These are phyloP conservation scores for Aurinia saxatilis DNA, from an alignment of 345 rosid genomes.

Conservation along the genomic window DNA sequence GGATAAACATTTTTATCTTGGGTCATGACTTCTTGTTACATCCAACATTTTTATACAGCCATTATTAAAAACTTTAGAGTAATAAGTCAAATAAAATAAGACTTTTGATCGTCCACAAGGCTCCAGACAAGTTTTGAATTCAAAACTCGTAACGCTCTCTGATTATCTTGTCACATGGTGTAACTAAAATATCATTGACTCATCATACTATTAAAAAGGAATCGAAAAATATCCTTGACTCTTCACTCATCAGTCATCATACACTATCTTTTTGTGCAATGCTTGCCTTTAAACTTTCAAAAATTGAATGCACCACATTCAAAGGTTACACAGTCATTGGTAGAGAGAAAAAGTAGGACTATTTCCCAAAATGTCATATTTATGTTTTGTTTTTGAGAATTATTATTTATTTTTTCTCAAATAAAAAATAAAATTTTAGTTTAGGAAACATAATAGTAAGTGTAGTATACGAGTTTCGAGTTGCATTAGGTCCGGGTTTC, in stretches of 20 bases:
- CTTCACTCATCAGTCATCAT: background rate
- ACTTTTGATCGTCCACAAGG: background rate
- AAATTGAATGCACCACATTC: too few species aligned
- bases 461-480: too few species aligned
- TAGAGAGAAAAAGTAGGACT: too few species aligned
- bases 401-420: too few species aligned
- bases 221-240: background rate
- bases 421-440: too few species aligned
- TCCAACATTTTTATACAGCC: background rate
- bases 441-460: too few species aligned
- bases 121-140: conserved; percentile 10
- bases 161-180: conserved; percentile 13
- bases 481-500: too few species aligned
- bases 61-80: conserved; percentile 11
- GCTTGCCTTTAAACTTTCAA: too few species aligned
- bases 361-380: too few species aligned
- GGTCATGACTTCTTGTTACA: conserved; percentile 11
- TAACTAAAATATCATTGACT: conserved; percentile 13
- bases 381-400: too few species aligned
- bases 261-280: background rate
- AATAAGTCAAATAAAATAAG: conserved; percentile 1
- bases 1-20: conserved; percentile 5
- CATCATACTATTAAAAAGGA: conserved; percentile 7
- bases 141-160: conserved; percentile 12
- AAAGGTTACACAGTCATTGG: too few species aligned